phyloP scores from a whole-genome alignment of 306 rosid species.

The Medicago arabica region DNA sequence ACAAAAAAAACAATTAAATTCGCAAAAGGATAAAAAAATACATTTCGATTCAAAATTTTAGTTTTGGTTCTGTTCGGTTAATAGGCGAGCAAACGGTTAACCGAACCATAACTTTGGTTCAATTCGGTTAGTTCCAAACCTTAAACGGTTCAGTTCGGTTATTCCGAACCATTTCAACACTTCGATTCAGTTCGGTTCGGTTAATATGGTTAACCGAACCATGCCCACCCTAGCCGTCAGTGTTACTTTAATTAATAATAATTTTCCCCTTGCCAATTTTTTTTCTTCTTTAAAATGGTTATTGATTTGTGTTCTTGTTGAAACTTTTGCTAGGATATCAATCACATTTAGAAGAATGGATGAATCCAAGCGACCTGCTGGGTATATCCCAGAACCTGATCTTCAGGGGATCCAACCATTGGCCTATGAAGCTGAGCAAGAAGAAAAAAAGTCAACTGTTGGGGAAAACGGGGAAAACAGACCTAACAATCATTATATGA shows the following conservation, averaged over 20 bases:
- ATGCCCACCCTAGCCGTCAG: background rate
- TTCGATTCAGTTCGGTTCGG: too few relatives aligned
- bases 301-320: slow-evolving; percentile 24
- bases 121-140: too few relatives aligned
- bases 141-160: too few relatives aligned
- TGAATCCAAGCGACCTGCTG: slow-evolving; percentile 62
- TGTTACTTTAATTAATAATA: background rate
- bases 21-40: too few relatives aligned
- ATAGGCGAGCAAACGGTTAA: too few relatives aligned
- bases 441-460: slow-evolving; percentile 49
- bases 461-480: slow-evolving; percentile 39
- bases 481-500: slow-evolving; percentile 45
- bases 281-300: background rate
- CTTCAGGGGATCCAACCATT: slow-evolving; percentile 80
- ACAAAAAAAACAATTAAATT: too few relatives aligned
- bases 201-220: too few relatives aligned
- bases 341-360: slow-evolving; percentile 97
- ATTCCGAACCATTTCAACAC: too few relatives aligned
- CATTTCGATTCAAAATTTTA: too few relatives aligned
- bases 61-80: too few relatives aligned
- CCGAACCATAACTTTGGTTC: too few relatives aligned
- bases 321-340: slow-evolving; percentile 67
- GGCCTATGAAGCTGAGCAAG: slow-evolving; percentile 58
- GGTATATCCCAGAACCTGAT: slow-evolving; percentile 72
- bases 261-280: background rate